These are phyloP conservation scores for Arthrobotrys entomopaga DNA, from an alignment of 2,329 filamentous ascomycete species.

Conservation along the genomic window DNA sequence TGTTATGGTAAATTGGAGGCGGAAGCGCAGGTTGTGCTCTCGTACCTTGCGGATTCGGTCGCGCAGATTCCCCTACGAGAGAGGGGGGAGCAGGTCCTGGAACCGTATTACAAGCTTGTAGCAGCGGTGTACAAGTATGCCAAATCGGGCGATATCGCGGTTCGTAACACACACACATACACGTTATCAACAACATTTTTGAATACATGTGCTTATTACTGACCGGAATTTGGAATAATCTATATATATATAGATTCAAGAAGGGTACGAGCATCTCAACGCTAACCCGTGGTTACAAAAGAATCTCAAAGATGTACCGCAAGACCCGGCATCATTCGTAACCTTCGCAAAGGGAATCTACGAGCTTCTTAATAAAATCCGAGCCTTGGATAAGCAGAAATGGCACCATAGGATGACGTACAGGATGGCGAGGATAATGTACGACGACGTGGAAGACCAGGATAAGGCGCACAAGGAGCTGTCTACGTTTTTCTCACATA, in stretches of 20 bases:
- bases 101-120: constrained; percentile 92
- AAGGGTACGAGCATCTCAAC: constrained; percentile 48
- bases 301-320: constrained; percentile 43
- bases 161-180: constrained; percentile 57
- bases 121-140: constrained; percentile 85
- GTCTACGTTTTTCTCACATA: constrained; percentile 86
- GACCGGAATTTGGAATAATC: constrained; percentile 63
- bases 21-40: constrained; percentile 66
- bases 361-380: constrained; percentile 67
- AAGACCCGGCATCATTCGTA: constrained; percentile 52
- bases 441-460: constrained; percentile 65
- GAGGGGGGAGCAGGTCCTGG: constrained; percentile 79
- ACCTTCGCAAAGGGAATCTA: constrained; percentile 45
- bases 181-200: too few species aligned
- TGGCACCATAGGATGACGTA: constrained; percentile 95
- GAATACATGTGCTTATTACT: too few species aligned
- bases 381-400: constrained; percentile 81
- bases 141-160: constrained; percentile 64
- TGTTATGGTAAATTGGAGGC: constrained; percentile 77
- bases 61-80: constrained; percentile 71
- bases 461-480: constrained; percentile 78
- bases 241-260: constrained; percentile 60
- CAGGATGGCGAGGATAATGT: constrained; percentile 72
- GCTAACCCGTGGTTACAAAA: constrained; percentile 49
- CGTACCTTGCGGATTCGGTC: constrained; percentile 70